A percentile compares a stretch with the other conserved stretches of the same genome.
Evolutionary conservation across 1,139 yeast species (phyloP).

Genomic region (Geotrichum carabidarum): DNA sequence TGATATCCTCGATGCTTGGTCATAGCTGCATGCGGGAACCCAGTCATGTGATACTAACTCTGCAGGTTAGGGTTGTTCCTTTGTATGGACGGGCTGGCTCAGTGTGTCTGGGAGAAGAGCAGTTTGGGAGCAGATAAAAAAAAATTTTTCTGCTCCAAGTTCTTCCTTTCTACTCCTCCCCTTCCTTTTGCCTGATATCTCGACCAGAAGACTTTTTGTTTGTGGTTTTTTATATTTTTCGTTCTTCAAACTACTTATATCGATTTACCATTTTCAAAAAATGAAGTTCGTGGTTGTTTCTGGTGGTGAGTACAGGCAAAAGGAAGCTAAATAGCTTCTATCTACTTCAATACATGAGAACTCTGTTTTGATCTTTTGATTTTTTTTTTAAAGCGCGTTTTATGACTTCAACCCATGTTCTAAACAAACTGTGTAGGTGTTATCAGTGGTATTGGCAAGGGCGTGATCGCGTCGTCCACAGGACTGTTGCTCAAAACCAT

Average conservation of each 20-base stretch:
- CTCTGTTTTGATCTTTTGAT: background rate
- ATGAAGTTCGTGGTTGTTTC: conserved; percentile 99
- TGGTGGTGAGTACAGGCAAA: conserved; percentile 52
- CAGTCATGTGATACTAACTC: no score
- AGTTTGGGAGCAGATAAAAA: no score
- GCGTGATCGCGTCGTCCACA: conserved; percentile 94
- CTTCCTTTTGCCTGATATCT: conserved; percentile 18
- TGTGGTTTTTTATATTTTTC: background rate
- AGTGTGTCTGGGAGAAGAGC: no score
- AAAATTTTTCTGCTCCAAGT: background rate
- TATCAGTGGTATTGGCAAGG: conserved; percentile 97
- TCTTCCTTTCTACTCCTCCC: conserved; percentile 11
- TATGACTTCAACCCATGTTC: background rate
- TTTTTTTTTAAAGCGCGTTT: background rate
- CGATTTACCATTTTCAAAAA: conserved; percentile 15
- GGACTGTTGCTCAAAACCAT: conserved; percentile 90
- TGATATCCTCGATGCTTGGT: no score
- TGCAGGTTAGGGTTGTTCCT: no score
- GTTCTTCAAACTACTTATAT: background rate
- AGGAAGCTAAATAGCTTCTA: conserved; percentile 14
- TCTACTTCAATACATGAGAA: background rate
- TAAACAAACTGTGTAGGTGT: conserved; percentile 75
- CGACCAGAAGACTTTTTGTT: conserved; percentile 6
- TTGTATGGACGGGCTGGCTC: no score
- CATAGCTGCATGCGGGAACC: no score